Percentiles rank a stretch among this genome's conserved stretches.
Evolutionary conservation across 2,329 filamentous ascomycete genomes (phyloP).

Genomic region (Diaporthe longicolla): DNA sequence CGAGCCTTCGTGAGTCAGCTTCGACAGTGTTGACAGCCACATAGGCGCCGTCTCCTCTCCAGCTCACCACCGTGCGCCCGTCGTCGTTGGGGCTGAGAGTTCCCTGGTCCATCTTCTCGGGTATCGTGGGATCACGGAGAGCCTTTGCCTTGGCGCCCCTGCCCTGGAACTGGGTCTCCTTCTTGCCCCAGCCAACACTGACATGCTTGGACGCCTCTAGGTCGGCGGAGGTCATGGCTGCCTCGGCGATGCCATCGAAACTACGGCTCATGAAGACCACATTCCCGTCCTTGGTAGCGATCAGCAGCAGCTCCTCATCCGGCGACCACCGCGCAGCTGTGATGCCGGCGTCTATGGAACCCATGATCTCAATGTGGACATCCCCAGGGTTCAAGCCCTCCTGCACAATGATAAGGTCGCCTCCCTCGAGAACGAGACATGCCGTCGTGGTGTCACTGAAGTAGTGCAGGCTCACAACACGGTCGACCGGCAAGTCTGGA

Average conservation of each 20-base stretch:
- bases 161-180: constrained; percentile 97
- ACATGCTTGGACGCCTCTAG: constrained; percentile 92
- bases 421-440: constrained; percentile 88
- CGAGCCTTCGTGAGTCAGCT: constrained; percentile 77
- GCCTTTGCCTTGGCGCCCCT: constrained; percentile 88
- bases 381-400: constrained; percentile 71
- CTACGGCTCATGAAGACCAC: constrained; percentile 93
- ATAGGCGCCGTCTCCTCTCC: constrained; percentile 94
- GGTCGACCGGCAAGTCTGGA: constrained; percentile 81
- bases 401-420: constrained; percentile 89
- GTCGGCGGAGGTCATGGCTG: constrained; percentile 80
- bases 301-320: constrained; percentile 89
- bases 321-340: constrained; percentile 92
- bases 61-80: constrained; percentile 80
- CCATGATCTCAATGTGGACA: constrained; percentile 93
- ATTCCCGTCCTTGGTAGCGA: constrained; percentile 84
- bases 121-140: constrained; percentile 92
- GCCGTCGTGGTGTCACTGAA: constrained; percentile 84
- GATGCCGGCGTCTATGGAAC: constrained; percentile 93
- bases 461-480: constrained; percentile 84
- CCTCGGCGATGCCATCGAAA: constrained; percentile 87
- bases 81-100: constrained; percentile 82
- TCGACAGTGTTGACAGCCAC: constrained; percentile 89
- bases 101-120: constrained; percentile 91
- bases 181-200: constrained; percentile 98